Evolutionary conservation across 805 yeast species (phyloP).

Genomic region (Candida nemodendra): DNA sequence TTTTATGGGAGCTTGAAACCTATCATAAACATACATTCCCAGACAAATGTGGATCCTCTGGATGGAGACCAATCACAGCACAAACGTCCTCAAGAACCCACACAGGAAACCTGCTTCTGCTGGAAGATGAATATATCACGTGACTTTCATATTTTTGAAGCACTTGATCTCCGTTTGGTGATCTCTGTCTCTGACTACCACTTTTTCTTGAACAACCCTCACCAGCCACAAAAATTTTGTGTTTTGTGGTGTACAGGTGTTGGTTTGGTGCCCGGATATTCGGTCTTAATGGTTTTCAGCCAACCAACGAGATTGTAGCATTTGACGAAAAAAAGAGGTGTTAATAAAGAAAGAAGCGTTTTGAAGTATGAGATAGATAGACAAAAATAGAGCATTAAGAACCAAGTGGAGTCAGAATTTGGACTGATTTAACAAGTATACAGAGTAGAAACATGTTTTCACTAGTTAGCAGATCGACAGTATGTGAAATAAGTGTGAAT

Average conservation of each 20-base stretch:
- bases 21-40: too few species aligned
- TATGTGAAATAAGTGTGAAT: slow-evolving; percentile 6
- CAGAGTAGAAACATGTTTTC: slow-evolving; percentile 6
- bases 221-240: not conserved
- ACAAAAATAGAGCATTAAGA: not conserved
- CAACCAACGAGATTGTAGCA: slow-evolving; percentile 15
- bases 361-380: too few species aligned
- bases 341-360: not conserved
- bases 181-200: too few species aligned
- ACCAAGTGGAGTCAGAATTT: not conserved
- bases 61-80: too few species aligned
- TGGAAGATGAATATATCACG: too few species aligned
- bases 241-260: not conserved
- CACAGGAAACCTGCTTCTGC: too few species aligned
- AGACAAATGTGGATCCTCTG: too few species aligned
- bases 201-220: slow-evolving; percentile 2
- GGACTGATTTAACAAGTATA: not conserved
- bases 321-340: slow-evolving; percentile 6
- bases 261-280: slow-evolving; percentile 5
- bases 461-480: slow-evolving; percentile 7
- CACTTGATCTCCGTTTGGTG: too few species aligned
- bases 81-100: too few species aligned
- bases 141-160: too few species aligned
- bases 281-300: slow-evolving; percentile 5
- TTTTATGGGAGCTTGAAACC: too few species aligned